Base-by-base conservation (phyloP, 768 basidiomycete genomes). In the Xerocomellus chrysenteron region DNA sequence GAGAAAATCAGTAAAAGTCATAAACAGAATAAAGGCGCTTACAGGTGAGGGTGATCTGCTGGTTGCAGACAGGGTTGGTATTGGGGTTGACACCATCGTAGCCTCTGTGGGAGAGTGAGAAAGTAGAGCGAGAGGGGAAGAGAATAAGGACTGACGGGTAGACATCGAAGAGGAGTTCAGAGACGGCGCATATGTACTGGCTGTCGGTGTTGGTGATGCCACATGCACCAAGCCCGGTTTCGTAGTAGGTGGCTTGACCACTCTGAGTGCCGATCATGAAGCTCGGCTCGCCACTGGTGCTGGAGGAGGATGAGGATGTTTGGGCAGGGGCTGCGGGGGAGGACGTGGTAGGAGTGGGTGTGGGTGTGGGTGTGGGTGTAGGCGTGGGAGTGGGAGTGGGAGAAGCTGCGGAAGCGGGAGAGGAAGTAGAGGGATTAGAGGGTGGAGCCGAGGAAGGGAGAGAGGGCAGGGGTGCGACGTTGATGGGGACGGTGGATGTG, bases 61-160 rank as follows among this genome's bases (percentile, higher is more conserved):
- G 77, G 61, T 74, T 73, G 67, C 92, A 93, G 52, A 93, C 68
- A 35, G 91, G 89, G 75, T 94, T 92, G 53, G 59, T 65, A 70
- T 92, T 93, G 28, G 90, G 87, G 76, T 93, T 83, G 7, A 48
- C 75, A 26, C 80, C 79, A 17, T 71, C 50, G 67, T 83, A 87
- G 11, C 77, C 80, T 44, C 87, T 90, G 44, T 8, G 17, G 36
- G 14, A 52, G 40, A 42, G 24, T 54, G 50, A 61, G 59, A 16
- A 26, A 37, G 26, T 17, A 33, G 30, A 17, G 12, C n/a, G 4
- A 14, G 10, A 21, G 17, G 17, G 8, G 17, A 2, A 14, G 42
- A 11, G 50, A 26, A 26, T 46, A 19, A 30, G 13, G 14, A 63
- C 76, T 50, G 40, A 76, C 75, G 74, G 73, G 61, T 49, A 76